Percentiles rank a stretch among this genome's conserved stretches.
Conservation (phyloP, 345 rosid genomes). For the Salix exigua region DNA sequence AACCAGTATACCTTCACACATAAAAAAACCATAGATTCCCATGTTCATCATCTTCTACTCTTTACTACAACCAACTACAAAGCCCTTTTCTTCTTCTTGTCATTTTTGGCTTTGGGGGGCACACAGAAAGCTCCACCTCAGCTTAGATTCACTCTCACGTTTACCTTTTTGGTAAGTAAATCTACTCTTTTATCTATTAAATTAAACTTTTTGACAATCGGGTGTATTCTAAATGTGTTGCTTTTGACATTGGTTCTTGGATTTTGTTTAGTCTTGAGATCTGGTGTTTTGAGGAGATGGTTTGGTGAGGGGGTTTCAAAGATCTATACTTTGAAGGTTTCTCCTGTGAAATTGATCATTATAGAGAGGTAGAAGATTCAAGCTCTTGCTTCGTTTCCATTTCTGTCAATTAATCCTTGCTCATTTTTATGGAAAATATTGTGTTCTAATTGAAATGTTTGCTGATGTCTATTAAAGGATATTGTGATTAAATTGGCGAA, state of each 20-base stretch:
- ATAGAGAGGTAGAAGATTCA: slow-evolving; percentile 29
- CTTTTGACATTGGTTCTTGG: slow-evolving; percentile 5
- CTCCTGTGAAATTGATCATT: slow-evolving; percentile 15
- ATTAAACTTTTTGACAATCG: slow-evolving; percentile 25
- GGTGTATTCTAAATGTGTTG: slow-evolving; percentile 11
- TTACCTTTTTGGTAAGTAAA: slow-evolving; percentile 18
- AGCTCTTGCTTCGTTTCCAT: neutral
- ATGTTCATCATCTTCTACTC: slow-evolving; percentile 19
- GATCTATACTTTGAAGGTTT: slow-evolving; percentile 45
- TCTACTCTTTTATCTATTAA: slow-evolving; percentile 30
- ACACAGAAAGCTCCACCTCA: slow-evolving; percentile 55
- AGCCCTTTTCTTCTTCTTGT: slow-evolving; percentile 25
- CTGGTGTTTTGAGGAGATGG: slow-evolving; percentile 26
- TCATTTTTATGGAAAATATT: neutral
- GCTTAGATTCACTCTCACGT: slow-evolving; percentile 55
- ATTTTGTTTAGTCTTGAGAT: slow-evolving; percentile 39
- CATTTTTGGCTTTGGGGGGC: slow-evolving; percentile 40
- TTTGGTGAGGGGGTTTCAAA: slow-evolving; percentile 25
- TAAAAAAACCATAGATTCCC: slow-evolving; percentile 15
- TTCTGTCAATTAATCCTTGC: slow-evolving; percentile 1
- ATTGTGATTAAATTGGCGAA: neutral
- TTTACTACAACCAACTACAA: slow-evolving; percentile 7
- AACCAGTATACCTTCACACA: neutral
- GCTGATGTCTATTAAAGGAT: neutral
- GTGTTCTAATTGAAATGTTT: neutral